Conservation (phyloP, 164 flowering plant genomes). For the Magnolia kwangsiensis region DNA sequence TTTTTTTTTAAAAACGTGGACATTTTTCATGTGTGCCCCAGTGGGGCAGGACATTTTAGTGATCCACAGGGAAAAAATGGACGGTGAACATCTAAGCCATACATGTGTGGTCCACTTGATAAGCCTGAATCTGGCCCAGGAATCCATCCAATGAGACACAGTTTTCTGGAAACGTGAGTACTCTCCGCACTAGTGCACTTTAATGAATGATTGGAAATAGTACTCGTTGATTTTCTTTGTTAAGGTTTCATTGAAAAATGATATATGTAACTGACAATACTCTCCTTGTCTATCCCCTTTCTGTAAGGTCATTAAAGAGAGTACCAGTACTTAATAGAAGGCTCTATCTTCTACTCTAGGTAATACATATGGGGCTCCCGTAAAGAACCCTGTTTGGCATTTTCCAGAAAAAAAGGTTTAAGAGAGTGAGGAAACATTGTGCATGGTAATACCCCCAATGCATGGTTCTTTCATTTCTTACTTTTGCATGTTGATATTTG, state of each 20-base stretch:
- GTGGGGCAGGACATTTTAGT: no score
- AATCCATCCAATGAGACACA: no score
- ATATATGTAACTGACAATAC: not conserved
- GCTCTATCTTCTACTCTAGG: conserved; percentile 89
- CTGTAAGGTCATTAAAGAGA: conserved; percentile 73
- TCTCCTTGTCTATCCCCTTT: conserved; percentile 2
- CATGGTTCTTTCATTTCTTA: not conserved
- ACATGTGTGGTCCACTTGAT: no score
- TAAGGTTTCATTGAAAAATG: not conserved
- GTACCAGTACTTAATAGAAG: conserved; percentile 70
- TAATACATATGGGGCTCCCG: conserved; percentile 44
- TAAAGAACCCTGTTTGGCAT: conserved; percentile 81
- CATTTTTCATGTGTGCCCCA: no score
- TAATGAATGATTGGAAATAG: not conserved
- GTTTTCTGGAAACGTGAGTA: no score
- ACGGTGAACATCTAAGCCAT: no score
- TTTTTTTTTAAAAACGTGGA: no score
- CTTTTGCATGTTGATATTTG: not conserved
- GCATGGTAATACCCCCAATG: conserved; percentile 44
- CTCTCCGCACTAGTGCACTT: no score
- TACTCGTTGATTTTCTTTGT: not conserved
- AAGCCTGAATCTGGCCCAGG: no score
- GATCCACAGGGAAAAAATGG: no score
- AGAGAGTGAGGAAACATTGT: conserved; percentile 74
- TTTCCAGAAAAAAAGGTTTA: conserved; percentile 82